phyloP scores from a whole-genome alignment of 2,329 filamentous ascomycete species.

The Fusarium pseudograminearum region DNA sequence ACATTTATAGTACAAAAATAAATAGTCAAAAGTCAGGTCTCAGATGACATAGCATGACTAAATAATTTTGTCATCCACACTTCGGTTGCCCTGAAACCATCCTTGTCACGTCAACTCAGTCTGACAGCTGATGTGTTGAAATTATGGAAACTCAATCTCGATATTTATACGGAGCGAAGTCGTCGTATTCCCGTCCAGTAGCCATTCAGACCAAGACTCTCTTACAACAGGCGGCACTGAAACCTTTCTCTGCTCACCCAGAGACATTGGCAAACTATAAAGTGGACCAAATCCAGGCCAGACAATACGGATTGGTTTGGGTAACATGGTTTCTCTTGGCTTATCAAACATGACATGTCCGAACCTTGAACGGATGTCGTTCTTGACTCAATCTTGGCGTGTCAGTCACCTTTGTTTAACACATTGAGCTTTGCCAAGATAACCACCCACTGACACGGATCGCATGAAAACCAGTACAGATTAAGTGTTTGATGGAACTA shows the following conservation, averaged over 20 bases:
- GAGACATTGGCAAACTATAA: neutral
- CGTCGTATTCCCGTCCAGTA: neutral
- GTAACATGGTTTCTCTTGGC: neutral
- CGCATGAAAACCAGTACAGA: neutral
- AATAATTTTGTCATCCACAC: neutral
- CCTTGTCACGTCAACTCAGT: neutral
- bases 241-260: neutral
- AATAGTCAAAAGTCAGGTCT: rapidly evolving
- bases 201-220: neutral
- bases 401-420: neutral
- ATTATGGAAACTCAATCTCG: neutral
- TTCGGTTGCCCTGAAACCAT: neutral
- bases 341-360: neutral
- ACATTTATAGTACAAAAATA: neutral
- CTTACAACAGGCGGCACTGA: neutral
- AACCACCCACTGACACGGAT: neutral
- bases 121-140: neutral
- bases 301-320: neutral
- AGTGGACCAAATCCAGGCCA: neutral
- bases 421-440: neutral
- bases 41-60: neutral
- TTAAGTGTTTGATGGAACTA: neutral
- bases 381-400: neutral
- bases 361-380: neutral
- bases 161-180: neutral